Base-by-base conservation (phyloP, 441 rosid species). In the Viola pubescens region DNA sequence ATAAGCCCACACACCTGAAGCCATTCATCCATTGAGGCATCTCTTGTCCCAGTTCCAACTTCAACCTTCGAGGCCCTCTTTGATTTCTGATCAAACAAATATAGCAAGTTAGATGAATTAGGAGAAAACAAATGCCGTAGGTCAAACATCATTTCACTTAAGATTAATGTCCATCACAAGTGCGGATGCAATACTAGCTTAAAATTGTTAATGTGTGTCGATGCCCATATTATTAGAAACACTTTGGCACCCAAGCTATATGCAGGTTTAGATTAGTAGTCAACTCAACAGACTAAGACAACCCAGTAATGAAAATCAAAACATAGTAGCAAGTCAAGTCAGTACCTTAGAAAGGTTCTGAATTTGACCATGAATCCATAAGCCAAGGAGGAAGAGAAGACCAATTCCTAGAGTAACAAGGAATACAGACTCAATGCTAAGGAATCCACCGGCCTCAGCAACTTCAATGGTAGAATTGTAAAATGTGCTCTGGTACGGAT, bases 381-480 rank as follows among this genome's bases (percentile, higher is more conserved):
- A 77, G 61, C 94, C 95, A 54, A 85, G 68, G 56, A 88, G 84
- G 60, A 86, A 78, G 65, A 90, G 89, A 71, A 94, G 94, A 48
- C 86, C 95, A 37, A 81, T 57, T 48, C 97, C 99, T 34, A 90
- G 95, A 59, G 94, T 85, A 44, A 85, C 60, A 48, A 94, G 91
- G 71, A 94, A 90, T 60, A 94, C 95, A 14, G 97, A 90, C 69
- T 94, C 99, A 12, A 87, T 70, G 60, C 91, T 90, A 64, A 90
- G 65, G 70, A 90, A 80, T 58, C 84, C 89, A 52, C 94, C 99
- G 50, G 84, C 77, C 67, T 94, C 97, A 56, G 84, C 83, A 45
- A 90, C 97, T 83, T 94, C 99, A 41, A 94, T 76, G 72, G 97
- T 90, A 64, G 95, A 95, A 63, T 94, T 94, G 71, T 83, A 88